phyloP scores from a whole-genome alignment of 257 asterid genomes.

The Solanum appendiculatum region DNA sequence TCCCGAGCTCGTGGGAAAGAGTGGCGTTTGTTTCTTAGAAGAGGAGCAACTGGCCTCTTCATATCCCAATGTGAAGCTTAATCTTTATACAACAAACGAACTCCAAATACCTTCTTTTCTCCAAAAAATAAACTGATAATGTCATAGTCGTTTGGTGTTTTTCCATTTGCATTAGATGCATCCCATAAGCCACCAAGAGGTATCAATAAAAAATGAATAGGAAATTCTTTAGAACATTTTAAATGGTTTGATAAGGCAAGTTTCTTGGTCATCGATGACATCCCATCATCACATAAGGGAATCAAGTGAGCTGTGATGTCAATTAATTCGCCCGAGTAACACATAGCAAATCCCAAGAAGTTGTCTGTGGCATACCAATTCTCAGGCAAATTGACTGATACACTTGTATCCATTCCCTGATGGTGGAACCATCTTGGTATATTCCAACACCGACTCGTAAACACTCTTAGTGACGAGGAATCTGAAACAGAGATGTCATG shows the following conservation, averaged over 20 bases:
- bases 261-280: neutral
- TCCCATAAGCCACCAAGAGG: neutral
- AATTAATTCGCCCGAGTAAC: neutral
- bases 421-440: neutral
- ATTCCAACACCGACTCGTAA: accelerated
- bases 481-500: neutral
- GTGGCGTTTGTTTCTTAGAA: too few relatives aligned
- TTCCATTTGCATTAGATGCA: neutral
- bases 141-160: neutral
- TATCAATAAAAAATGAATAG: neutral
- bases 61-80: neutral
- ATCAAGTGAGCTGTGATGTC: neutral
- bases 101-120: neutral
- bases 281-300: neutral
- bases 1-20: too few relatives aligned
- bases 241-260: neutral
- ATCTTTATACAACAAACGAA: neutral
- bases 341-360: neutral
- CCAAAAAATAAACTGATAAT: neutral
- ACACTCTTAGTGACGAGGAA: neutral
- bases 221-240: accelerated
- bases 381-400: neutral
- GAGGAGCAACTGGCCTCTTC: too few relatives aligned
- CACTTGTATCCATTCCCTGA: neutral
- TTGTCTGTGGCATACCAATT: neutral